Evolutionary conservation across 2,329 filamentous ascomycete genomes (phyloP).

Genomic region (Penicillium digitatum): DNA sequence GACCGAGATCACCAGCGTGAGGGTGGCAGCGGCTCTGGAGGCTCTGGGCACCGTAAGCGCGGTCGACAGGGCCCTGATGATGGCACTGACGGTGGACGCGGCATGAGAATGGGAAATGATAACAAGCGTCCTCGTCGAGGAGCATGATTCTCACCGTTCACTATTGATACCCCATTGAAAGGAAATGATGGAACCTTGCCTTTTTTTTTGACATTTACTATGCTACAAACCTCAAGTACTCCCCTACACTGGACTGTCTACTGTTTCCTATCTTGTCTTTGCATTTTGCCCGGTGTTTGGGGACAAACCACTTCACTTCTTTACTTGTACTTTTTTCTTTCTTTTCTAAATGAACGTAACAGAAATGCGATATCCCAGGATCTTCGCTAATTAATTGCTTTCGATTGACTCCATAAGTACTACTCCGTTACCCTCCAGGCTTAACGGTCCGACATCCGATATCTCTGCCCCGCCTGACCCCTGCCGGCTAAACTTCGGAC

Average conservation of each 20-base stretch:
- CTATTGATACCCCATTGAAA: constrained; percentile 1
- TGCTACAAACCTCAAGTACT: background rate
- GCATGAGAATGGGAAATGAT: constrained; percentile 40
- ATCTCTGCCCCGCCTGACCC: background rate
- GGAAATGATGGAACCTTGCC: constrained; percentile 1
- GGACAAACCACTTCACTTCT: constrained; percentile 13
- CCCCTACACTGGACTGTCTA: constrained; percentile 18
- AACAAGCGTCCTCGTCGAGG: constrained; percentile 43
- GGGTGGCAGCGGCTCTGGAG: constrained; percentile 22
- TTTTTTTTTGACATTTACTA: constrained; percentile 13
- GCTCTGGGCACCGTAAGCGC: constrained; percentile 36
- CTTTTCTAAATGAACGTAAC: constrained; percentile 3
- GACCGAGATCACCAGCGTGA: constrained; percentile 33
- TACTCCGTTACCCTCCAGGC: background rate
- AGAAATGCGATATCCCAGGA: background rate
- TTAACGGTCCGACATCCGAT: constrained; percentile 21
- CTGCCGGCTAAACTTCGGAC: constrained; percentile 30
- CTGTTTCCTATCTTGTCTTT: constrained; percentile 13
- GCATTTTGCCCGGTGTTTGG: constrained; percentile 26
- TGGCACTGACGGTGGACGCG: constrained; percentile 29
- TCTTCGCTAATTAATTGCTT: background rate
- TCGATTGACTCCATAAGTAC: too few species aligned
- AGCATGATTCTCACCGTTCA: constrained; percentile 21
- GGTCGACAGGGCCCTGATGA: constrained; percentile 36
- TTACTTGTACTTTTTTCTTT: constrained; percentile 13